Conservation (phyloP, 1,284 basidiomycete species). For the Cerioporus squamosus region DNA sequence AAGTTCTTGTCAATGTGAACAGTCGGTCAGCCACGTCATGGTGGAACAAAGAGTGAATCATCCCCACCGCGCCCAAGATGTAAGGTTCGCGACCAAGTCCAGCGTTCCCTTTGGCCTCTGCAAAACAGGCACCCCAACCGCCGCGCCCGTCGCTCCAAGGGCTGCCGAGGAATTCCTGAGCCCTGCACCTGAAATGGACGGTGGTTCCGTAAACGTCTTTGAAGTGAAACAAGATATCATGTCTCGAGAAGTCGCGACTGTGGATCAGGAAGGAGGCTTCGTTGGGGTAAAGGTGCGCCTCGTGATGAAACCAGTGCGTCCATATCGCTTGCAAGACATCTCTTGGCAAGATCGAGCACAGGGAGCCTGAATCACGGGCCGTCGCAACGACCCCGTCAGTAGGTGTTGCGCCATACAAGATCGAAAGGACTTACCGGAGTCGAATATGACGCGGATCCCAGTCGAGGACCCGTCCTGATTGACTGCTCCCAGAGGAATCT, state of each 20-base stretch:
- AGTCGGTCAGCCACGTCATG: neutral
- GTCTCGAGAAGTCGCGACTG: neutral
- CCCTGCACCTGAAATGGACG: neutral
- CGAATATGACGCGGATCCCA: too few species aligned
- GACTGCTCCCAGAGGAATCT: too few species aligned
- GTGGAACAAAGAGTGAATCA: neutral
- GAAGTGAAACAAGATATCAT: neutral
- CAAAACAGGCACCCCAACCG: too few species aligned
- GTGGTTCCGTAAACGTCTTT: neutral
- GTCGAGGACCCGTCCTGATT: too few species aligned
- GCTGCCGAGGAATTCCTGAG: neutral
- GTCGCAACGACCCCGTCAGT: too few species aligned
- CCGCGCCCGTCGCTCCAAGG: neutral
- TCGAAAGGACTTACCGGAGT: too few species aligned
- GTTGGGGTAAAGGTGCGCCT: too few species aligned
- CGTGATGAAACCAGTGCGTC: too few species aligned
- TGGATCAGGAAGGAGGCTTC: neutral
- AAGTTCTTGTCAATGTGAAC: neutral
- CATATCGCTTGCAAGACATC: too few species aligned
- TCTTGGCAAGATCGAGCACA: too few species aligned
- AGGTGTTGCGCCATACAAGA: too few species aligned
- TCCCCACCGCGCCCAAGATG: neutral
- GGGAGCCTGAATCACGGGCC: too few species aligned
- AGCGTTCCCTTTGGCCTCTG: neutral
- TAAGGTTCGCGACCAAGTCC: neutral